Base-by-base conservation (phyloP, 2,329 filamentous ascomycete genomes). In the Claviceps sorghi region DNA sequence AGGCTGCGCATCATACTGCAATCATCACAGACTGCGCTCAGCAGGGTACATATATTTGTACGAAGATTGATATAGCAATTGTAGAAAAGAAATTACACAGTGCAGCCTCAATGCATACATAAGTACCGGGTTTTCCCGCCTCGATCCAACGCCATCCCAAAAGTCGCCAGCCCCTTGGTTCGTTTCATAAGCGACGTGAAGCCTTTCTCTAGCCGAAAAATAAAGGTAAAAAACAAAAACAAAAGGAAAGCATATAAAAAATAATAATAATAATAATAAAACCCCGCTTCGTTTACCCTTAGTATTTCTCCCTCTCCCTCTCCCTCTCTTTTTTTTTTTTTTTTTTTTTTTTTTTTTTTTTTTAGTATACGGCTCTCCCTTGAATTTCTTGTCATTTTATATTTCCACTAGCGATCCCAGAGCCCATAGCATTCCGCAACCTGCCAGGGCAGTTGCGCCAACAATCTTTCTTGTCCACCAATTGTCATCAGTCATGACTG, bases 391-490 rank as follows among this genome's bases (percentile, higher is more conserved):
- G 26, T 26, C 3, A 5, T 26, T 32, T 38, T 46, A 60, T 51
- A 54, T 59, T 60, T 60, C 77, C 36, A 83, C 53, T 51, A 75
- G 76, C 2, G 78, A 78, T 4, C 78, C 75, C 21, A 80, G 55
- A 5, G 70, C 73, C 80, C 80, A 84, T 2, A 83, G 64, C 45
- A 78, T 64, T 10, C 73, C 76, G 59, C 80, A 84, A 1, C 78
- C 80, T n/a, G 72, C 75, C 50, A 86, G 66, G 8, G 78, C 78
- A 21, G 78, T 76, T 4, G 76, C 78, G n/a, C 82, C 81, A 32
- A 79, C 66, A 2, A 77, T 66, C 65, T 82, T 84, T 69, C 82
- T 84, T 2, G 71, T 76, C 75, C 79, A 83, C 79, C 82, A 85
- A 52, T 78, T 77, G 36, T 82, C 76, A 51, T 84, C 79, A 2